A percentile compares a stretch with the other conserved stretches of the same genome.
Conservation (phyloP, 208 protist species). For the Trypanosoma mega region DNA sequence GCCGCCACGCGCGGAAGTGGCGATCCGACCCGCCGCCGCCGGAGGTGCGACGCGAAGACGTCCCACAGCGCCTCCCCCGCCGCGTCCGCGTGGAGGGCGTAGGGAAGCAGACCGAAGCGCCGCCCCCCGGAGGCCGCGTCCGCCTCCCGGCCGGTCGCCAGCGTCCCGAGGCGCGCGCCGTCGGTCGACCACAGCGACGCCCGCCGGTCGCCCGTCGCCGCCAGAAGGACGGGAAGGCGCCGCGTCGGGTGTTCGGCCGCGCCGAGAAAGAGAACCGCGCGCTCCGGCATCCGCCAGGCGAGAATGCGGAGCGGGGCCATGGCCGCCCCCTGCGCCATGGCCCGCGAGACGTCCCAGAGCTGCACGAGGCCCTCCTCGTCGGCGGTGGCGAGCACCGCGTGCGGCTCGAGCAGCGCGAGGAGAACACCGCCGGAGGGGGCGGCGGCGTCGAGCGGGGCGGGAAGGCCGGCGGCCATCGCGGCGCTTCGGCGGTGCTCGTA, state of each 20-base stretch:
- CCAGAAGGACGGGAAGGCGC: slow-evolving; percentile 36
- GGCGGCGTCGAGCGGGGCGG: too few species aligned
- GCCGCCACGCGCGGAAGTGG: not conserved
- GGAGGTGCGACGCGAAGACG: slow-evolving; percentile 28
- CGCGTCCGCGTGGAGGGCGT: slow-evolving; percentile 11
- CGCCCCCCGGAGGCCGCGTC: slow-evolving; percentile 33
- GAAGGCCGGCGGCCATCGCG: too few species aligned
- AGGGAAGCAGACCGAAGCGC: slow-evolving; percentile 36
- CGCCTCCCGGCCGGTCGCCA: slow-evolving; percentile 43
- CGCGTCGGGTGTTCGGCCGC: slow-evolving; percentile 25
- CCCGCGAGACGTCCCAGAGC: slow-evolving; percentile 35
- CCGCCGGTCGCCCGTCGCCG: slow-evolving; percentile 24
- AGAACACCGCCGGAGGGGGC: slow-evolving; percentile 6
- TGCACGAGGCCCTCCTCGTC: slow-evolving; percentile 32
- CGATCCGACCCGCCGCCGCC: not conserved
- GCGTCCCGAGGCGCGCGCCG: slow-evolving; percentile 37
- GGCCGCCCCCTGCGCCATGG: slow-evolving; percentile 4
- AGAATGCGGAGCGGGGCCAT: slow-evolving; percentile 21
- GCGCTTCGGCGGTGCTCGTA: too few species aligned
- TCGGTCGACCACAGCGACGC: slow-evolving; percentile 47
- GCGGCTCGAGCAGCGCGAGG: slow-evolving; percentile 26
- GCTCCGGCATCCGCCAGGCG: slow-evolving; percentile 31
- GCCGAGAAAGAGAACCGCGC: slow-evolving; percentile 32
- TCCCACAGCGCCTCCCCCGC: slow-evolving; percentile 21
- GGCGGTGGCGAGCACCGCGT: slow-evolving; percentile 29